Evolutionary conservation across 108 stramenopile genomes (phyloP), one percentile per base, ranked within the genome.

Genomic region (Mayamaea pseudoterrestris): DNA sequence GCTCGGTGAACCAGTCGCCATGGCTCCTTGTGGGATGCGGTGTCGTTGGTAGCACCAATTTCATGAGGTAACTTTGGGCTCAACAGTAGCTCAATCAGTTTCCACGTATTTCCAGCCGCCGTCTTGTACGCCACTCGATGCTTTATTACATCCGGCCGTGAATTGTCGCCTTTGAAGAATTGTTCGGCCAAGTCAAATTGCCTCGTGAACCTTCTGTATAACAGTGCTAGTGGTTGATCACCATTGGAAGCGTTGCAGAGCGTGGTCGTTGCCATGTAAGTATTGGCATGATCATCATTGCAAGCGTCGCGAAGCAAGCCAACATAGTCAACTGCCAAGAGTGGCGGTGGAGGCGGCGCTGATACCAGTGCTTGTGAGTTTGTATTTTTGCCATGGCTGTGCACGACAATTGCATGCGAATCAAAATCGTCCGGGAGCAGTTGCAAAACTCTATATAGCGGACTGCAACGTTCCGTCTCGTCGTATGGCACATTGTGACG

Each of bases 131-230:
- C 43, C 18, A 65, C 60, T 9, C 87, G 69, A 65, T 90, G 81
- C 8, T 61, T 54, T 7, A 90, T 70, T 6, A 90, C 87, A 58
- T 84, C 78, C 0, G 51, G 62, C 21, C 80, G 72, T n/a, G 70
- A 73, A 55, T 90, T 90, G 49, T 90, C 87, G n/a, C 87, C 87
- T 14, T 74, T 58, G 52, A 90, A 90, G 55, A 84, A 90, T 39
- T 76, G 66, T 60, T 90, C 87, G 25, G 77, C 75, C 50, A 75
- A 70, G 66, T 90, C 82, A 47, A 84, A 84, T 52, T 90, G 87
- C 30, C 80, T 41, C 0, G 78, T 77, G 50, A 84, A 90, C 18
- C 82, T 68, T 28, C 87, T 74, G 43, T 84, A 90, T 31, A 90
- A 59, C 55, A 90, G 58, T 27, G 76, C 63, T 21, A 90, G 41